A percentile compares a stretch with the other conserved stretches of the same genome.
phyloP scores from a whole-genome alignment of 345 rosid species.

The Dimocarpus longan region DNA sequence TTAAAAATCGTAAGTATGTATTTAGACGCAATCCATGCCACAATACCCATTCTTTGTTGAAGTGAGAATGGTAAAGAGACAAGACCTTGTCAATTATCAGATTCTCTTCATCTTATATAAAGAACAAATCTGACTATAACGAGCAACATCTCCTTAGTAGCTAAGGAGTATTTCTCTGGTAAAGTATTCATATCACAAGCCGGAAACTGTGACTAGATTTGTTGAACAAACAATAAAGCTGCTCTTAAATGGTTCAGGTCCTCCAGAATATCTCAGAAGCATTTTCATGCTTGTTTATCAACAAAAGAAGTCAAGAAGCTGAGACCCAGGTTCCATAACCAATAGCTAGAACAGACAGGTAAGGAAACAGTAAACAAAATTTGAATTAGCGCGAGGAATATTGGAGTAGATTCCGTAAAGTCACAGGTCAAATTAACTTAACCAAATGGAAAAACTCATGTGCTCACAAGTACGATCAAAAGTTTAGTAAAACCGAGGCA shows the following conservation, averaged over 20 bases:
- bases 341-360: not conserved
- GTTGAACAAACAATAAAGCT: not conserved
- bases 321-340: not conserved
- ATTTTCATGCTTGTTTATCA: not conserved
- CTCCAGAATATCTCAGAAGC: not conserved
- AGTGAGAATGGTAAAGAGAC: not conserved
- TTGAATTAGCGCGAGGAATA: not conserved
- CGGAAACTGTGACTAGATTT: not conserved
- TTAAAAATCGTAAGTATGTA: not conserved
- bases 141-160: not conserved
- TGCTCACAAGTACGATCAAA: not conserved
- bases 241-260: not conserved
- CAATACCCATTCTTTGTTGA: not conserved
- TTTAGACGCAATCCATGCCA: not conserved
- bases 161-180: not conserved
- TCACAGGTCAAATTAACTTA: not conserved
- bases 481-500: not conserved
- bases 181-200: not conserved
- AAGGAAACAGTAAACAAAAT: not conserved
- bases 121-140: too few species aligned
- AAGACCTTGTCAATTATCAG: not conserved
- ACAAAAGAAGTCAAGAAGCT: not conserved
- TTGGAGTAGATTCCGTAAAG: not conserved
- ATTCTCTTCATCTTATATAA: not conserved
- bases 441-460: not conserved